Base-by-base conservation (phyloP, 2,329 filamentous ascomycete genomes). In the Microascus cirrosus region DNA sequence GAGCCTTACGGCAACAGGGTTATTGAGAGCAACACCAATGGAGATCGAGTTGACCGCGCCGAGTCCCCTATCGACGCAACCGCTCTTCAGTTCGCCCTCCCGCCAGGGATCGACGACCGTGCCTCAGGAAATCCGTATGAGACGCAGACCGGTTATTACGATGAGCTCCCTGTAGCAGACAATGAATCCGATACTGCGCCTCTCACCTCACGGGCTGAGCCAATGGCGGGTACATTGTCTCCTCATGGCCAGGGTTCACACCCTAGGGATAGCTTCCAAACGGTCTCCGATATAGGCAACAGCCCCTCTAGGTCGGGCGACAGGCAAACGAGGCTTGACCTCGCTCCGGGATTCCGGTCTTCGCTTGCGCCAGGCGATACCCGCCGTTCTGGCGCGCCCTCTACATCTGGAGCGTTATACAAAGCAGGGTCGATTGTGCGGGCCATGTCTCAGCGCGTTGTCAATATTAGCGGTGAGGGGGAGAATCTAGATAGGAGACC, bases 391-490 rank as follows among this genome's bases (percentile, higher is more conserved):
- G 76, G 85, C 45, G 84, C 86, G 1, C 76, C 82, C 2, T 85
- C 85, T 20, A 78, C 81, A 10, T 79, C 82, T 12, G 81, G 81
- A 28, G 86, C 87, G 20, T 70, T 92, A 56, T 82, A 80, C 25
- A 79, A 84, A 63, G 87, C 88, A 60, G 83, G 87, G 52, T 89
- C 87, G 10, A 89, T 91, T 64, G 83, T 92, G 71, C 82, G 87
- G 62, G 84, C 84, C 61, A 95, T 99, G 84, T 97, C 95, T 35
- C 92, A 96, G 74, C 90, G 94, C 75, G 92, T 99, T 58, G 94
- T 99, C 67, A 97, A 97, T 67, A 82, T 99, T 65, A 96, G 91
- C 72, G 95, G 95, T 68, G 94, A 97, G 66, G 87, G 86, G 4
- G 90, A 96, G 64, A 75, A 89, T 22, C 78, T 92, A 18, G 90